Evolutionary conservation across 2,329 filamentous ascomycete species (phyloP), one percentile per base, ranked within the genome.

Genomic region (Monilinia fructicola): DNA sequence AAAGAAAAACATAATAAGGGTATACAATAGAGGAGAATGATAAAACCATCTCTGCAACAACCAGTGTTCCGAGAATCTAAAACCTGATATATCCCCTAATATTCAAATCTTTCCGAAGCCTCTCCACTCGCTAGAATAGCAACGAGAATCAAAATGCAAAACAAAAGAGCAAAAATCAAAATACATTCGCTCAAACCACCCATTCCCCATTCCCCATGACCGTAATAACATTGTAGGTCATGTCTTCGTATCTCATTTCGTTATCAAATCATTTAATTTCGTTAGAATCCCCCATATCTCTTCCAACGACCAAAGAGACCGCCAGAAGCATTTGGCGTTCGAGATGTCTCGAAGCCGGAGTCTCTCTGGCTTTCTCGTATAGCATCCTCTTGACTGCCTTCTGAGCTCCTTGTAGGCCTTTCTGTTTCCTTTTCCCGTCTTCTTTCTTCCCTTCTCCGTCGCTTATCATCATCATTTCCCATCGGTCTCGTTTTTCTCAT

Each of bases 311-410:
- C 71, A 59, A 75, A 76, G 35, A 85, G 85, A 35, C 87, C 91
- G 26, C 81, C 96, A 65, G 95, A 86, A 78, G 92, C 71, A 1
- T 82, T 90, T 31, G 87, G 83, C 31, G 88, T 84, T 58, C 87
- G 83, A 55, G 89, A 84, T 9, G 81, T 80, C 26, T 76, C 74
- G 55, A 73, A 71, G 7, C 70, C 71, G 55, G 72, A 73, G 59
- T 74, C 72, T 66, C 73, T 68, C 28, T 71, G 69, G 44, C 70
- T 72, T 26, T 70, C 72, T 56, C 74, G 62, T 38, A 71, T 66
- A 21, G 68, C 72, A 55, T 75, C 72, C 16, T 71, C 74, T 67
- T 76, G 72, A 67, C 75, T 76, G n/a, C 73, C 74, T 66, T 75
- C 76, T 5, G 69, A 71, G 52, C 71, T 75, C 65, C 71, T 75